Conservation (phyloP, 1,284 basidiomycete species). For the Ganoderma multipileum region DNA sequence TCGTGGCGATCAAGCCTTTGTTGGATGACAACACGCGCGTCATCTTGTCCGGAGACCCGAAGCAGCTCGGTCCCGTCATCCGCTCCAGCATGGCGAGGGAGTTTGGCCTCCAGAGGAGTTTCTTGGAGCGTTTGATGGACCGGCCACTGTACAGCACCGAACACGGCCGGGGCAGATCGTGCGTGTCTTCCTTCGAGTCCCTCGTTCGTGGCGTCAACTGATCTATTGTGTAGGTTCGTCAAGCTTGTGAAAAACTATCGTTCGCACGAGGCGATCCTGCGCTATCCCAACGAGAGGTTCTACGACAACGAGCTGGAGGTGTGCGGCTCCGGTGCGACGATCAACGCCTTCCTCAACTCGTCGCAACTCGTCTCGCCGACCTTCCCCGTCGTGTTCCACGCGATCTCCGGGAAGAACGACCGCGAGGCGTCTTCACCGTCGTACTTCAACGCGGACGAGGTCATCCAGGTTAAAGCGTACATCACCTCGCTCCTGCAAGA, state of each 20-base stretch:
- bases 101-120: constrained; percentile 56
- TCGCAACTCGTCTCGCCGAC: constrained; percentile 41
- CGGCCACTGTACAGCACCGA: constrained; percentile 49
- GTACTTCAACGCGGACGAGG: constrained; percentile 55
- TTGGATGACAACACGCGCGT: constrained; percentile 50
- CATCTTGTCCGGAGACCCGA: constrained; percentile 63
- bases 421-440: constrained; percentile 51
- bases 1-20: constrained; percentile 59
- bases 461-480: constrained; percentile 48
- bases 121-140: constrained; percentile 59
- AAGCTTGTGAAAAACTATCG: constrained; percentile 64
- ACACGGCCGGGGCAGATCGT: constrained; percentile 45
- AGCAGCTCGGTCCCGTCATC: constrained; percentile 65
- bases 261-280: constrained; percentile 61
- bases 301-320: constrained; percentile 57
- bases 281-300: constrained; percentile 63
- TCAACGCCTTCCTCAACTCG: constrained; percentile 45
- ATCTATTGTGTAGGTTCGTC: constrained; percentile 45
- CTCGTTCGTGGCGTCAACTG: background rate
- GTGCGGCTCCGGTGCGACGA: constrained; percentile 46
- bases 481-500: constrained; percentile 38
- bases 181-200: constrained; percentile 21
- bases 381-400: constrained; percentile 57
- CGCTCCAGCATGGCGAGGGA: constrained; percentile 51
- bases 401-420: constrained; percentile 49